Conservation (phyloP, 2,329 filamentous ascomycete genomes). For the Hypoxylon sp. region DNA sequence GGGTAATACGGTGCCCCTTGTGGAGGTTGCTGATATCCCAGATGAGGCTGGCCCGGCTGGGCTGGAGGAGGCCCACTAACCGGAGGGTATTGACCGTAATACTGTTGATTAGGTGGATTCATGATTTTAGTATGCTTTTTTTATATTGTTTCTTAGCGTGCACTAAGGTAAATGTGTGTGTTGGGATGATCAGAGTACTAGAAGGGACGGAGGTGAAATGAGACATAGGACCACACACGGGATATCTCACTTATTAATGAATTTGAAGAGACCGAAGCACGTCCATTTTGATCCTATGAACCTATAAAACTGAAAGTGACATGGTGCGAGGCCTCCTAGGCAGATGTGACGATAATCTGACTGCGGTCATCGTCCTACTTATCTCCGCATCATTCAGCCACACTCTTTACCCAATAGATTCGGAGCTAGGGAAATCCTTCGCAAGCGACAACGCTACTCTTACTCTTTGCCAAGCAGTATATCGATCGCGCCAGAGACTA, state of each 20-base stretch:
- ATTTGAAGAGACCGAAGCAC: not conserved
- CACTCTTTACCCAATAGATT: slow-evolving; percentile 27
- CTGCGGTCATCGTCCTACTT: slow-evolving; percentile 18
- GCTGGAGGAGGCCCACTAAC: slow-evolving; percentile 15
- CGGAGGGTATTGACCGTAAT: slow-evolving; percentile 31
- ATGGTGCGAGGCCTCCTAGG: slow-evolving; percentile 23
- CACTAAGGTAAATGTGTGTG: not conserved
- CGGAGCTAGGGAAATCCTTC: slow-evolving; percentile 27
- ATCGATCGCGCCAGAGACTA: not conserved
- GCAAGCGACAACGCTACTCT: slow-evolving; percentile 6
- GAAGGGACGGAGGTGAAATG: not conserved
- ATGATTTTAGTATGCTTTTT: slow-evolving; percentile 5
- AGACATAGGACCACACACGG: slow-evolving; percentile 4
- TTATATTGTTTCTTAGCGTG: not conserved
- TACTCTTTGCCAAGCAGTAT: slow-evolving; percentile 21
- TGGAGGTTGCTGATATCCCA: slow-evolving; percentile 26
- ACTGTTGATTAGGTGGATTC: slow-evolving; percentile 29
- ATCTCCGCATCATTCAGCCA: slow-evolving; percentile 30
- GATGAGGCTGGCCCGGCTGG: slow-evolving; percentile 23
- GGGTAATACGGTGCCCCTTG: slow-evolving; percentile 25
- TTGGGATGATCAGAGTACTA: not conserved
- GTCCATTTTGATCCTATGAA: not conserved
- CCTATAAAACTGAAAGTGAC: not conserved
- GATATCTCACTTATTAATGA: slow-evolving; percentile 1
- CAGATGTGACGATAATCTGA: slow-evolving; percentile 2